Percentiles rank a stretch among this genome's conserved stretches.
phyloP scores from a whole-genome alignment of 129 eudicot species.

The Helichrysum umbraculigerum region DNA sequence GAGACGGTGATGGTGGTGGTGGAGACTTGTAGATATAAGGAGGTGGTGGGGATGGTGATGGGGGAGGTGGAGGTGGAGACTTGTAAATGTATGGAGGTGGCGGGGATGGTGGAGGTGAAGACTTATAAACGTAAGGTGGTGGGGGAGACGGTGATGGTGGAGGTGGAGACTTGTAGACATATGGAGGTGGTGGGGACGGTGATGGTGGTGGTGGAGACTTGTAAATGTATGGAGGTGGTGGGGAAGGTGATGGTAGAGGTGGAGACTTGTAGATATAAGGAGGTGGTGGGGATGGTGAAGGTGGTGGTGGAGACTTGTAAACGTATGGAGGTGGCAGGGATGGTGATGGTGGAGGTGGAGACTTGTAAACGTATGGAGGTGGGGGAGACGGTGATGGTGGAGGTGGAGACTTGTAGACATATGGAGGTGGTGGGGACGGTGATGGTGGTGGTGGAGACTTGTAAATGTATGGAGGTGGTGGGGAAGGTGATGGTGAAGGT shows the following conservation, averaged over 20 bases:
- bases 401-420: constrained; percentile 12
- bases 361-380: constrained; percentile 4
- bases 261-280: background rate
- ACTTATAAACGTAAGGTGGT: constrained; percentile 2
- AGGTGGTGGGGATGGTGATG: constrained; percentile 6
- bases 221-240: background rate
- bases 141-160: constrained; percentile 2
- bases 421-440: constrained; percentile 9
- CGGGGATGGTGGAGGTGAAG: background rate
- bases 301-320: background rate
- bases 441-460: background rate
- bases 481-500: background rate
- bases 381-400: constrained; percentile 10
- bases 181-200: background rate
- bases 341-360: background rate
- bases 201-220: constrained; percentile 3
- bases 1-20: constrained; percentile 4
- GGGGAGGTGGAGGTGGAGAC: background rate
- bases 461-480: background rate
- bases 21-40: constrained; percentile 19
- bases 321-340: constrained; percentile 4
- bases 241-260: background rate
- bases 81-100: constrained; percentile 13
- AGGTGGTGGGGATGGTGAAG: background rate
- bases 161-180: background rate